These are phyloP conservation scores for Panicum miliaceum DNA, from an alignment of 176 grass and related monocot genomes.

Conservation along the genomic window DNA sequence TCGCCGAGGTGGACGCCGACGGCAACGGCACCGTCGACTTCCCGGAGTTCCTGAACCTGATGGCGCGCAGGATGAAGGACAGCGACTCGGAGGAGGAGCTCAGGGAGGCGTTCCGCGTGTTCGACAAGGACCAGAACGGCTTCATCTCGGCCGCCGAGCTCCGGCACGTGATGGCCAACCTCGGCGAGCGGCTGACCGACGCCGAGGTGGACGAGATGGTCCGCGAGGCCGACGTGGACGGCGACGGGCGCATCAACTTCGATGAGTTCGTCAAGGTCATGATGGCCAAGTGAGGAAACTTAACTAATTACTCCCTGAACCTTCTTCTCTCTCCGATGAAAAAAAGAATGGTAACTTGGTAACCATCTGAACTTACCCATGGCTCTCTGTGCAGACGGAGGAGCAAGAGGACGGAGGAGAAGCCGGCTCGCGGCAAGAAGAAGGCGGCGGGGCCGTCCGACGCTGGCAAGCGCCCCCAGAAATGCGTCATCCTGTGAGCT, in stretches of 20 bases:
- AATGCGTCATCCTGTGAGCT: constrained; percentile 39
- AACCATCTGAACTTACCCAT: no score
- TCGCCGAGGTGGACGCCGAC: constrained; percentile 63
- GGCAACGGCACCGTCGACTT: constrained; percentile 60
- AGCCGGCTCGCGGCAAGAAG: neutral
- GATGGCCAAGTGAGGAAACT: constrained; percentile 68
- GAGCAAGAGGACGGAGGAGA: constrained; percentile 43
- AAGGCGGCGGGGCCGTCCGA: neutral
- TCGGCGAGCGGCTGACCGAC: constrained; percentile 62
- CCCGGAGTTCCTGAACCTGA: constrained; percentile 59
- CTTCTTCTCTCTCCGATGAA: neutral
- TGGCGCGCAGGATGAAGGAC: constrained; percentile 61
- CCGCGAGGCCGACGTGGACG: constrained; percentile 60
- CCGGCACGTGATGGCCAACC: constrained; percentile 66
- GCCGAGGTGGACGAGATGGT: constrained; percentile 68
- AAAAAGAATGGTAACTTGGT: neutral
- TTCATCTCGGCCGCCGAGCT: constrained; percentile 67
- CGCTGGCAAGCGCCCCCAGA: constrained; percentile 28
- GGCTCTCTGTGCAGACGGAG: constrained; percentile 20
- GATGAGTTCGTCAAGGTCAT: constrained; percentile 82
- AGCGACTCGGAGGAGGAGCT: constrained; percentile 67
- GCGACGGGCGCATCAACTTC: constrained; percentile 70
- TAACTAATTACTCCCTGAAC: neutral
- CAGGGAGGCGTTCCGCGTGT: constrained; percentile 72
- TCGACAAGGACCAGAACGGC: constrained; percentile 78